phyloP scores from a whole-genome alignment of 495 filamentous ascomycete genomes.

The Bombardia bombarda region DNA sequence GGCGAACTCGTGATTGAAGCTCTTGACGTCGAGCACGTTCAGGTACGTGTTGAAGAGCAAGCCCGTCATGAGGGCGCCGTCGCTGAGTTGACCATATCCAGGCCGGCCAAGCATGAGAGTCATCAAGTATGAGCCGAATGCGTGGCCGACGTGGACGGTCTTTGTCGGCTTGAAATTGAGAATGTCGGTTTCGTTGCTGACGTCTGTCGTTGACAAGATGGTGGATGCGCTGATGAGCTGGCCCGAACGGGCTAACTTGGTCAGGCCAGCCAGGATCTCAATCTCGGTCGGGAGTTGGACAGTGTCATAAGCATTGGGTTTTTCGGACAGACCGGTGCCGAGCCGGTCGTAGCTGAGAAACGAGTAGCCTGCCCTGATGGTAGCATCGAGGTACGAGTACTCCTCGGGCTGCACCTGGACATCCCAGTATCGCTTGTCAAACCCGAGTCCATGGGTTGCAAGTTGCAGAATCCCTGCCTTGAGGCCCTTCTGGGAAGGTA shows the following conservation, averaged over 20 bases:
- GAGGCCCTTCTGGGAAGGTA: conserved; percentile 18
- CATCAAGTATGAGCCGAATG: conserved; percentile 36
- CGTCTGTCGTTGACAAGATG: conserved; percentile 1
- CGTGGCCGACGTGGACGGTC: conserved; percentile 48
- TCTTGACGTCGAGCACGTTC: conserved; percentile 20
- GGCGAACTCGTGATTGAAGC: conserved; percentile 36
- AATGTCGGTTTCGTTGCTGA: conserved; percentile 1
- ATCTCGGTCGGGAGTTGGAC: conserved; percentile 46
- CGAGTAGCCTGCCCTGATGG: conserved; percentile 41
- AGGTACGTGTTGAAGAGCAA: conserved; percentile 35
- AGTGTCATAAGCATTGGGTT: conserved; percentile 40
- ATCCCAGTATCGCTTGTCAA: conserved; percentile 52
- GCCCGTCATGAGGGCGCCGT: conserved; percentile 49
- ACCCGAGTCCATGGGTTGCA: conserved; percentile 50
- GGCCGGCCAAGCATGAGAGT: conserved; percentile 35
- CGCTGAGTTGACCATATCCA: conserved; percentile 37
- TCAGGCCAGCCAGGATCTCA: conserved; percentile 41
- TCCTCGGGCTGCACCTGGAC: conserved; percentile 43
- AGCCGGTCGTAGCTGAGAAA: conserved; percentile 48
- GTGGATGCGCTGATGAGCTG: conserved; percentile 5
- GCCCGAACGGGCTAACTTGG: conserved; percentile 31
- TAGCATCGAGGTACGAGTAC: conserved; percentile 46
- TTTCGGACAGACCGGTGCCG: conserved; percentile 46
- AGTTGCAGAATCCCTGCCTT: conserved; percentile 37
- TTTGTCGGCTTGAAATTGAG: conserved; percentile 27